A percentile compares a stretch with the other conserved stretches of the same genome.
These are phyloP conservation scores for Aureobasidium vineae DNA, from an alignment of 2,329 filamentous ascomycete genomes.

Conservation along the genomic window DNA sequence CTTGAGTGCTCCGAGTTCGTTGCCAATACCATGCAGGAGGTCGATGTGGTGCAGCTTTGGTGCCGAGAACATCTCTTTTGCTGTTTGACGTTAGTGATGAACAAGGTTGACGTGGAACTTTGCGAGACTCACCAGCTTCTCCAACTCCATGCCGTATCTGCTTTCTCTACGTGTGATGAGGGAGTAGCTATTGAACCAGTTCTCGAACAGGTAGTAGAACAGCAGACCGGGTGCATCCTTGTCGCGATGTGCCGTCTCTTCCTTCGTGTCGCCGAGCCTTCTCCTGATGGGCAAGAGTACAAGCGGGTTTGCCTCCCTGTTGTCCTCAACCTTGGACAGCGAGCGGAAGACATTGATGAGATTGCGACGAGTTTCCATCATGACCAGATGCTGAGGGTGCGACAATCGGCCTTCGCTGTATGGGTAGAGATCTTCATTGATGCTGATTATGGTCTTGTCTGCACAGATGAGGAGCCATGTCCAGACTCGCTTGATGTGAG, in stretches of 20 bases:
- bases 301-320: conserved; percentile 41
- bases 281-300: conserved; percentile 48
- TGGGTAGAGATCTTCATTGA: conserved; percentile 60
- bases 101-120: neutral
- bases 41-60: conserved; percentile 49
- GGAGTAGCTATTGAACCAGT: conserved; percentile 60
- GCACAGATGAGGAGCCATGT: conserved; percentile 69
- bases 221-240: conserved; percentile 59
- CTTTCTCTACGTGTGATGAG: conserved; percentile 53
- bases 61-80: conserved; percentile 56
- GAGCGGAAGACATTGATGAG: conserved; percentile 61
- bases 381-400: conserved; percentile 47
- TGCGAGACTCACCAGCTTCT: conserved; percentile 46
- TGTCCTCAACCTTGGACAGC: conserved; percentile 52
- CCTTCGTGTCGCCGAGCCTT: conserved; percentile 46
- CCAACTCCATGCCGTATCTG: conserved; percentile 50
- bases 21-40: conserved; percentile 59
- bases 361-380: conserved; percentile 56
- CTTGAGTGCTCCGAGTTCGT: conserved; percentile 59
- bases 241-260: conserved; percentile 48
- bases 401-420: conserved; percentile 37
- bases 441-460: conserved; percentile 68
- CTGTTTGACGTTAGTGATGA: conserved; percentile 34
- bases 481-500: conserved; percentile 59
- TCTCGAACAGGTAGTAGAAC: conserved; percentile 67